A percentile compares a stretch with the other conserved stretches of the same genome.
phyloP scores from a whole-genome alignment of 1,284 basidiomycete species.

The Macrocystidia cucumis region DNA sequence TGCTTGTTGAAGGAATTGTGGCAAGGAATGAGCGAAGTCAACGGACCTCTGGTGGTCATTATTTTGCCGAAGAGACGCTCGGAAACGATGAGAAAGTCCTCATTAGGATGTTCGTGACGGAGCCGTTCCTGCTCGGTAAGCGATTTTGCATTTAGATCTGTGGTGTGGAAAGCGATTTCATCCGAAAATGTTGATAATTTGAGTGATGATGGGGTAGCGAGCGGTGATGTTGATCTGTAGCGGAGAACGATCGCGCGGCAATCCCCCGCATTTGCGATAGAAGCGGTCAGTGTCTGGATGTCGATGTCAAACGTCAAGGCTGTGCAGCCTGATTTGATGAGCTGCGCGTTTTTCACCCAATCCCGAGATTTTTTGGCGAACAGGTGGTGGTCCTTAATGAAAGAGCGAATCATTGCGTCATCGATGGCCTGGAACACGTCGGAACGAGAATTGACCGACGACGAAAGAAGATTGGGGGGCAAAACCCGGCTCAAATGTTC shows the following conservation, averaged over 20 bases:
- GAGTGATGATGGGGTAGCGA: too few species aligned
- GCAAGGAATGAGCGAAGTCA: not conserved
- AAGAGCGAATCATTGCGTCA: slow-evolving; percentile 15
- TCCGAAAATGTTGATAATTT: too few species aligned
- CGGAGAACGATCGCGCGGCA: slow-evolving; percentile 21
- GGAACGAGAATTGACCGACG: slow-evolving; percentile 14
- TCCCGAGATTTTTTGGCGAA: slow-evolving; percentile 17
- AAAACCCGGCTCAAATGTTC: slow-evolving; percentile 22
- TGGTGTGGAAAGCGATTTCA: slow-evolving; percentile 14
- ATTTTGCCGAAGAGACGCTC: slow-evolving; percentile 25
- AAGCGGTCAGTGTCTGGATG: slow-evolving; percentile 11
- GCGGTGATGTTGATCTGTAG: too few species aligned
- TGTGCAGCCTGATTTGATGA: slow-evolving; percentile 25
- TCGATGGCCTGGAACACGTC: slow-evolving; percentile 19
- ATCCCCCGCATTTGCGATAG: slow-evolving; percentile 26
- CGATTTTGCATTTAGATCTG: slow-evolving; percentile 22
- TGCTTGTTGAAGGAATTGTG: too few species aligned
- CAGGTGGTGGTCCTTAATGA: slow-evolving; percentile 20
- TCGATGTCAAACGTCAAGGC: slow-evolving; percentile 24
- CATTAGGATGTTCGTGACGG: slow-evolving; percentile 21
- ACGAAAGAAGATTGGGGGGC: slow-evolving; percentile 17
- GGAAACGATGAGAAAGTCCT: slow-evolving; percentile 20
- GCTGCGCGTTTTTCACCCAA: slow-evolving; percentile 20
- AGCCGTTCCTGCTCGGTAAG: slow-evolving; percentile 20
- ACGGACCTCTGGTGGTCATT: slow-evolving; percentile 25